Evolutionary conservation across 345 rosid genomes (phyloP), one percentile per base, ranked within the genome.

Genomic region (Salix purpurea): DNA sequence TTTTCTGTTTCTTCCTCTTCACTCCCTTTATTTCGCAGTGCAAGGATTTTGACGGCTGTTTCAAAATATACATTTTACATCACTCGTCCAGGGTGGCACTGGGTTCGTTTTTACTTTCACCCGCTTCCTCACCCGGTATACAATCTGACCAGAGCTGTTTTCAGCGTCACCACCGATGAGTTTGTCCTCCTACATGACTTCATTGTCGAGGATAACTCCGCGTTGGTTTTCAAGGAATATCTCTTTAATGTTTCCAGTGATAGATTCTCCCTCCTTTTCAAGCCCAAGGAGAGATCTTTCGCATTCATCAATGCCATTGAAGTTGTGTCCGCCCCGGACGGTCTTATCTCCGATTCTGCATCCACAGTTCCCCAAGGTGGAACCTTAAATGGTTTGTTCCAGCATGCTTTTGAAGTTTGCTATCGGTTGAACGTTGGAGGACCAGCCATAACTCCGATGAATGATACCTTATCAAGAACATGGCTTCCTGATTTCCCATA

Each of bases 381-480:
- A n/a, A 84, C 81, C 61, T 82, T 91, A 70, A 74, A 67, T 11
- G 95, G 97, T 21, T 74, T 94, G 77, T 67, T 79, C 21, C 77
- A 84, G 24, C 78, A 79, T 28, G 86, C 88, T n/a, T 78, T 90
- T 4, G 85, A 92, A 83, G 88, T 88, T 21, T 80, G 80, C 48
- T 84, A 88, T 75, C 81, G 95, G n/a, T 74, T 94, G 74, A 94
- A 94, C 52, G 76, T 92, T 4, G 99, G 96, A 14, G 99, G 99
- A 18, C 80, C 87, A 39, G 14, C 30, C 1, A 39, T 92, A 24
- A 82, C 87, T 50, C 84, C 98, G 0, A 70, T 74, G 46, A 84
- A 80, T 11, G 96, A 95, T 78, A 86, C 90, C 16, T 79, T 91
- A 78, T 85, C 88, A 24, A 88, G 97, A 42, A 88, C 88, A 74